A percentile compares a stretch with the other conserved stretches of the same genome.
phyloP scores from a whole-genome alignment of 2,329 filamentous ascomycete species.

The Scedosporium aurantiacum region DNA sequence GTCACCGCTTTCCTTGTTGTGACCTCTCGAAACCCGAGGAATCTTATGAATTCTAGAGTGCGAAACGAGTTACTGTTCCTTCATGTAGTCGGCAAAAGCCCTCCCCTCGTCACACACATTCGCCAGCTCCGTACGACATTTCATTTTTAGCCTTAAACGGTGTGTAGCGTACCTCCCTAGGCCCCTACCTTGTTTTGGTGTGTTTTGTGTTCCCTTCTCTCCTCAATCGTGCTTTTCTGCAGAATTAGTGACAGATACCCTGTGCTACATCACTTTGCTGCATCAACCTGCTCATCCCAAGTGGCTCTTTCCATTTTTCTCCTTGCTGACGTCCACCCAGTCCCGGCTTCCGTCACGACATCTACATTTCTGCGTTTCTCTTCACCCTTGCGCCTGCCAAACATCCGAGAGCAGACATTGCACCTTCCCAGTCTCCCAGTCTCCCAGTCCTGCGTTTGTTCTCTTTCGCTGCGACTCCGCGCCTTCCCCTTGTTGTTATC shows the following conservation, averaged over 20 bases:
- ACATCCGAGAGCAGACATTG: neutral
- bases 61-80: neutral
- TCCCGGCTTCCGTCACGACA: neutral
- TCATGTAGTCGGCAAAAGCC: neutral
- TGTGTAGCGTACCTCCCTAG: neutral
- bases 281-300: neutral
- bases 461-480: no score
- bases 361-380: neutral
- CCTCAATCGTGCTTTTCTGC: neutral
- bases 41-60: neutral
- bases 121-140: neutral
- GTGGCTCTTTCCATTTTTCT: neutral
- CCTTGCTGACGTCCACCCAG: neutral
- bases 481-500: no score
- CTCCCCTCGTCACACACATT: neutral
- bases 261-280: neutral
- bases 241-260: neutral
- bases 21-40: neutral
- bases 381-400: neutral
- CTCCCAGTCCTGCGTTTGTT: neutral
- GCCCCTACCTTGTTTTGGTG: neutral
- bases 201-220: neutral
- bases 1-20: neutral
- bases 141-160: neutral
- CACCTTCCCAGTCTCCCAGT: neutral